These are phyloP conservation scores for Naganishia sp. DNA, from an alignment of 1,284 basidiomycete species.

Conservation along the genomic window DNA sequence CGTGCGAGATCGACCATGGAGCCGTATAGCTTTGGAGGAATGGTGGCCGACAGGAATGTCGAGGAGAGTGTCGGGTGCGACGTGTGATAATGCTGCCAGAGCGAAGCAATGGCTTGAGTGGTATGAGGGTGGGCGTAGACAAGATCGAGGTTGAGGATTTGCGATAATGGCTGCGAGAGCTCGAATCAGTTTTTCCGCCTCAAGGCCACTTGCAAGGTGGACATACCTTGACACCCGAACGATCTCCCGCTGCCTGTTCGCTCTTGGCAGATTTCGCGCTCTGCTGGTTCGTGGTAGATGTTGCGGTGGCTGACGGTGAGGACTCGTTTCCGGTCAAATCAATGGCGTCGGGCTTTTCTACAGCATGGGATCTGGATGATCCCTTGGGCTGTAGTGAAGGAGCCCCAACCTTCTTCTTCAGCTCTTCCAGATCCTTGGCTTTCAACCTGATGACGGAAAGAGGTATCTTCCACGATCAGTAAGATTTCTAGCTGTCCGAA, in stretches of 20 bases:
- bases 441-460: constrained; percentile 29
- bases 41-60: constrained; percentile 76
- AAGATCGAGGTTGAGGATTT: constrained; percentile 74
- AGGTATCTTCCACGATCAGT: not conserved
- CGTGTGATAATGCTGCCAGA: constrained; percentile 89
- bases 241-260: constrained; percentile 46
- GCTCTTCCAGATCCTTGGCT: constrained; percentile 43
- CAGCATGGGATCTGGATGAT: constrained; percentile 17
- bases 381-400: constrained; percentile 7
- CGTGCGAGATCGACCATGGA: constrained; percentile 66
- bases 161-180: constrained; percentile 67
- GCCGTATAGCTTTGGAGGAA: constrained; percentile 71
- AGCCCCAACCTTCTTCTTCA: constrained; percentile 47
- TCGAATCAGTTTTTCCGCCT: not conserved
- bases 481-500: not conserved
- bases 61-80: constrained; percentile 73
- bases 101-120: constrained; percentile 67
- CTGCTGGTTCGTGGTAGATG: no score
- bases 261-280: constrained; percentile 47
- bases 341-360: constrained; percentile 40
- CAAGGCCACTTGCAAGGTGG: not conserved
- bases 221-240: constrained; percentile 52
- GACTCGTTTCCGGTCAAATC: constrained; percentile 59
- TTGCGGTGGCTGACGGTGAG: no score
- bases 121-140: constrained; percentile 71